Evolutionary conservation across 2,329 filamentous ascomycete species (phyloP).

Genomic region (Coniochaeta ligniaria): DNA sequence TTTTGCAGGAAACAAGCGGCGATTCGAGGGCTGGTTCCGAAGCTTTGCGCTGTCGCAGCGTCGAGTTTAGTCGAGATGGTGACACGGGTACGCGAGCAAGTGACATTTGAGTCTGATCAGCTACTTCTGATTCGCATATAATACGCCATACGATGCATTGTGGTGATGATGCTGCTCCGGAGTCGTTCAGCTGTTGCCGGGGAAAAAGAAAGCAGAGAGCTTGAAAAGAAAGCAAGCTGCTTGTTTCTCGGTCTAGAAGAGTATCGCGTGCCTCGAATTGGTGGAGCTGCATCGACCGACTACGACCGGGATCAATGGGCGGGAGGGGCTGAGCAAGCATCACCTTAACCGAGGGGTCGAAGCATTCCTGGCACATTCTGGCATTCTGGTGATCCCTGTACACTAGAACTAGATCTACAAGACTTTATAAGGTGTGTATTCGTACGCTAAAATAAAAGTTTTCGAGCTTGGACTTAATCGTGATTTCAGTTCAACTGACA

Average conservation of each 20-base stretch:
- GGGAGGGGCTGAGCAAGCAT: background rate
- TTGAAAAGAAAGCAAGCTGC: background rate
- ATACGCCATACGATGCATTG: background rate
- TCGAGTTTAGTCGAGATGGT: background rate
- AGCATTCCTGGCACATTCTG: too few species aligned
- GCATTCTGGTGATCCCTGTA: background rate
- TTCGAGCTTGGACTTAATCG: too few species aligned
- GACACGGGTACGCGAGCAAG: background rate
- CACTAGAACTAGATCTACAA: too few species aligned
- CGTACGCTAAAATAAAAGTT: too few species aligned
- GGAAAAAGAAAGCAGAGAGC: background rate
- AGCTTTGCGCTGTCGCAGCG: background rate
- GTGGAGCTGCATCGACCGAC: background rate
- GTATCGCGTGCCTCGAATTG: background rate
- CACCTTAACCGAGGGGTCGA: background rate
- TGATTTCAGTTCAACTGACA: too few species aligned
- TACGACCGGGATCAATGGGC: background rate
- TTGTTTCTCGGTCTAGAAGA: background rate
- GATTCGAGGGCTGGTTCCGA: constrained; percentile 20
- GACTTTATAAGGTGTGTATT: too few species aligned
- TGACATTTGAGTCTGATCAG: background rate
- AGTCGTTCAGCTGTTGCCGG: background rate
- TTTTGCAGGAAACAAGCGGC: constrained; percentile 28
- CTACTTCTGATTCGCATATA: background rate
- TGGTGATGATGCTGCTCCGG: background rate